Conservation (phyloP, 1,139 yeast species). For the Ogataea hybrid region DNA sequence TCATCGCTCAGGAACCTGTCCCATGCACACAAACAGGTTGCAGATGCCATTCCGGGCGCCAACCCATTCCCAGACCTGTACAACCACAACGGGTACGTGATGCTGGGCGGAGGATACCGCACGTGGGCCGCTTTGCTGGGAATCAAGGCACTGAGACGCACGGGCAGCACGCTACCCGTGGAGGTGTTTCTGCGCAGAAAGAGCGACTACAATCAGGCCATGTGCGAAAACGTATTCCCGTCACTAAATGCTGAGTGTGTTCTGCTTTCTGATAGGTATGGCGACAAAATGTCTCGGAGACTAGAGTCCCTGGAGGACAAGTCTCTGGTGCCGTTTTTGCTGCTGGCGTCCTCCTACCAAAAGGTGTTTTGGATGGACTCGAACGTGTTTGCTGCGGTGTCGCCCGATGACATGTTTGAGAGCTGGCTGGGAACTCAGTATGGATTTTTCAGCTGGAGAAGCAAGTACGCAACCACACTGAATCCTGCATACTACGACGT, state of each 20-base stretch:
- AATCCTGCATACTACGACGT: slow-evolving; percentile 58
- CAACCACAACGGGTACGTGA: slow-evolving; percentile 56
- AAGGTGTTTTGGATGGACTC: slow-evolving; percentile 62
- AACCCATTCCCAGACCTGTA: slow-evolving; percentile 17
- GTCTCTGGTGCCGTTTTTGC: slow-evolving; percentile 62
- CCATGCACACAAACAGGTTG: slow-evolving; percentile 13
- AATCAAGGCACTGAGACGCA: slow-evolving; percentile 47
- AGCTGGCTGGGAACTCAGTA: slow-evolving; percentile 34
- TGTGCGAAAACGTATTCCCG: slow-evolving; percentile 47
- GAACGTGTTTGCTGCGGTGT: slow-evolving; percentile 59
- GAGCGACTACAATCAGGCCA: slow-evolving; percentile 44
- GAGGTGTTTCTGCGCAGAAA: slow-evolving; percentile 56
- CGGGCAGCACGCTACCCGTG: slow-evolving; percentile 54
- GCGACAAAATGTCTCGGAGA: slow-evolving; percentile 14
- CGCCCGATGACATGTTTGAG: slow-evolving; percentile 51
- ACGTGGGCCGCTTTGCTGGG: slow-evolving; percentile 52
- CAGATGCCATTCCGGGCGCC: slow-evolving; percentile 13
- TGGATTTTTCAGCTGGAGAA: slow-evolving; percentile 63
- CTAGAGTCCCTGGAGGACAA: slow-evolving; percentile 45
- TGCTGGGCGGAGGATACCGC: slow-evolving; percentile 60
- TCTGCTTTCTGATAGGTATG: slow-evolving; percentile 25
- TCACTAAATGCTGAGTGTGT: slow-evolving; percentile 45
- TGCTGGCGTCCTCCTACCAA: slow-evolving; percentile 58
- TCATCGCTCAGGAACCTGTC: slow-evolving; percentile 13
- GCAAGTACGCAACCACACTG: slow-evolving; percentile 64